Conservation (phyloP, 2,329 filamentous ascomycete genomes). For the Aspergillus awamori region DNA sequence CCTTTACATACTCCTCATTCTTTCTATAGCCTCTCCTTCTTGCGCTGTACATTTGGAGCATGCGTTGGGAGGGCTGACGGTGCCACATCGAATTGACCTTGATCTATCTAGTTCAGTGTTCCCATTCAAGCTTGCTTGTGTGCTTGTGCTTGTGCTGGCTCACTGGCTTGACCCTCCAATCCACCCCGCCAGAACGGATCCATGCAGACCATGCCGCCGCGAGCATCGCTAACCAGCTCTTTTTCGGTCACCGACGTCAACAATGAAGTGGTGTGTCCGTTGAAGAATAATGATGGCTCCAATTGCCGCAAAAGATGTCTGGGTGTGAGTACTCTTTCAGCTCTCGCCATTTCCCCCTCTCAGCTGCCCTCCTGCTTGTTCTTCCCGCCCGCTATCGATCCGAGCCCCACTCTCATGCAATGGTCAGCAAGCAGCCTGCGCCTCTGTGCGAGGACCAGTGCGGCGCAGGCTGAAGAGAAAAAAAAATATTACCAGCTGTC, state of each 20-base stretch:
- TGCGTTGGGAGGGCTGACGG: conserved; percentile 16
- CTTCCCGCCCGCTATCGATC: conserved; percentile 13
- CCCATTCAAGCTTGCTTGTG: not conserved
- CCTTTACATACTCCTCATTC: conserved; percentile 6
- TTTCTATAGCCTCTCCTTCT: not conserved
- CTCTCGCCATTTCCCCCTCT: conserved; percentile 19
- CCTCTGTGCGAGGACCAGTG: too few relatives aligned
- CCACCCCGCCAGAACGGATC: conserved; percentile 31
- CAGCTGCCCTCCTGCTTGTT: conserved; percentile 1
- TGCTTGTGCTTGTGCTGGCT: conserved; percentile 9
- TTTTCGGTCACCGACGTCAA: conserved; percentile 90
- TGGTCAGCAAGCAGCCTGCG: conserved; percentile 12
- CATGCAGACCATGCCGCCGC: conserved; percentile 77
- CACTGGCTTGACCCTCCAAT: conserved; percentile 16
- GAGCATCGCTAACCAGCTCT: conserved; percentile 82
- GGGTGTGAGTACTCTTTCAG: conserved; percentile 68
- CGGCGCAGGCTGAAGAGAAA: not conserved
- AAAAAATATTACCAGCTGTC: not conserved
- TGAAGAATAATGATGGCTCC: conserved; percentile 94
- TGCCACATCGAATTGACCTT: conserved; percentile 19
- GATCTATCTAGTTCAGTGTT: conserved; percentile 12
- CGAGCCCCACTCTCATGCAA: conserved; percentile 18
- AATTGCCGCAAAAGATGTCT: conserved; percentile 97
- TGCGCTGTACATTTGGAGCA: conserved; percentile 15
- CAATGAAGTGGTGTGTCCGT: conserved; percentile 94